phyloP scores from a whole-genome alignment of 225 moss, liverwort and hornwort genomes.

The Marchantia paleacea region DNA sequence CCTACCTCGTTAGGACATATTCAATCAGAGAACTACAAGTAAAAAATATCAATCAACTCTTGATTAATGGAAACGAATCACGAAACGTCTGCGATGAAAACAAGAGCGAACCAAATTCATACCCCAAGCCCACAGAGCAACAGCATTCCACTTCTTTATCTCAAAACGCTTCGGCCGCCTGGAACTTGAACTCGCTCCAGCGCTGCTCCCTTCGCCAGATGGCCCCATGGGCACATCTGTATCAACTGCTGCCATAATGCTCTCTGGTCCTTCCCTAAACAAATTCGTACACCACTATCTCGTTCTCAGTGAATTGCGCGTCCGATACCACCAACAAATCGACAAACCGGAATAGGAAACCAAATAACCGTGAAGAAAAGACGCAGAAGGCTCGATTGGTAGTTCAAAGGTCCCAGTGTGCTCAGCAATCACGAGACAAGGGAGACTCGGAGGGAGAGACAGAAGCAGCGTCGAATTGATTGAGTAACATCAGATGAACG shows the following conservation, averaged over 20 bases:
- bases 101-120: background rate
- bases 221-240: conserved; percentile 55
- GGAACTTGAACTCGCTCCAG: conserved; percentile 70
- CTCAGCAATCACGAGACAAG: no score
- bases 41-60: background rate
- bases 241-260: conserved; percentile 48
- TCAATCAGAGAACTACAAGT: background rate
- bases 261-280: background rate
- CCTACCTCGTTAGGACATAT: no score
- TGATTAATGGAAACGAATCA: no score
- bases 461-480: no score
- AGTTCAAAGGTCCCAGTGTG: no score
- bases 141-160: conserved; percentile 97
- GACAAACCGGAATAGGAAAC: no score
- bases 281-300: background rate
- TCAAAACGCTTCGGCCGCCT: conserved; percentile 91
- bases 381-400: no score
- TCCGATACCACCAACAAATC: no score
- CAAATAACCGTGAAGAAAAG: no score
- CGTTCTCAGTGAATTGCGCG: background rate
- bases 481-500: no score
- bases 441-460: no score
- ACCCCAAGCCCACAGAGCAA: conserved; percentile 97
- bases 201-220: conserved; percentile 60
- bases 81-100: background rate